phyloP scores from a whole-genome alignment of 352 stramenopile genomes.

The Phytophthora capsici region DNA sequence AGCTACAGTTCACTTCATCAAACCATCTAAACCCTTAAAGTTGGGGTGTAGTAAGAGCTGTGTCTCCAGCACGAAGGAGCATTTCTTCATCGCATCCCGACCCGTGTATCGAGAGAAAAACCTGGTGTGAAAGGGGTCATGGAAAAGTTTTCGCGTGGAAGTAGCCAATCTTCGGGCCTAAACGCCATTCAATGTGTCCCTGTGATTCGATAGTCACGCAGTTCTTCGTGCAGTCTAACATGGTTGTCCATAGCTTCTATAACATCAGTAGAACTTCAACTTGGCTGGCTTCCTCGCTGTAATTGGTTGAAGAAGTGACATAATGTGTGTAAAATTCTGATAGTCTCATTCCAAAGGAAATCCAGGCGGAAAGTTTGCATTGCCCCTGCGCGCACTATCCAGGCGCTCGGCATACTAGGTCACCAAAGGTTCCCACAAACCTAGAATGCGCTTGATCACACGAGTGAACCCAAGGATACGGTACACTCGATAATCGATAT shows the following conservation, averaged over 20 bases:
- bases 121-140: constrained; percentile 2
- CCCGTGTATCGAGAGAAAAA: constrained; percentile 18
- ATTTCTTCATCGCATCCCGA: constrained; percentile 6
- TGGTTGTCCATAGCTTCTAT: neutral
- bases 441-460: constrained; percentile 9
- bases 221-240: constrained; percentile 15
- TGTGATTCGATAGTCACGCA: constrained; percentile 11
- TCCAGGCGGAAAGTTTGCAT: neutral
- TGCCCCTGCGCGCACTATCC: neutral
- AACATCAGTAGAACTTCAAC: constrained; percentile 3
- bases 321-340: neutral
- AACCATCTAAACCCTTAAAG: constrained; percentile 3
- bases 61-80: constrained; percentile 12
- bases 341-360: constrained; percentile 11
- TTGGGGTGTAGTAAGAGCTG: constrained; percentile 16
- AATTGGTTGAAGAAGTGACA: constrained; percentile 5
- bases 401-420: constrained; percentile 3
- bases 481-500: no score
- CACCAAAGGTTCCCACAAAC: constrained; percentile 12
- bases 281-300: constrained; percentile 8
- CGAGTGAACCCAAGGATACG: constrained; percentile 5
- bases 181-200: constrained; percentile 4
- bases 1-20: constrained; percentile 6
- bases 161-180: constrained; percentile 8
- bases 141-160: constrained; percentile 1